phyloP scores from a whole-genome alignment of 495 filamentous ascomycete genomes.

The Cercophora newfieldiana region DNA sequence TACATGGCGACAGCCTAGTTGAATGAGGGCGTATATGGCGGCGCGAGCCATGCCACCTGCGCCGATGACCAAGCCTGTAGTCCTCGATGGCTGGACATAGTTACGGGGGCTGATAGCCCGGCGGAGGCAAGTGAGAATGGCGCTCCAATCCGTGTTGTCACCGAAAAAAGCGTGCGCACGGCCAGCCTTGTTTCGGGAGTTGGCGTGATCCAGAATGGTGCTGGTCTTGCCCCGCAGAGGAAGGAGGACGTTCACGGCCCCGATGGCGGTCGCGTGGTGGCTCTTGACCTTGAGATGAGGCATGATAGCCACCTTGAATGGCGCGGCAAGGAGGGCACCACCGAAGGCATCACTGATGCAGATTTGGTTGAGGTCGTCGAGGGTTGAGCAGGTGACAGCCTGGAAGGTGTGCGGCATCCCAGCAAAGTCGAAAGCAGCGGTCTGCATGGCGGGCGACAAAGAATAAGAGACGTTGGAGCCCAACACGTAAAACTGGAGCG shows the following conservation, averaged over 20 bases:
- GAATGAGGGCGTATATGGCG: slow-evolving; percentile 76
- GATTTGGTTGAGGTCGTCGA: slow-evolving; percentile 64
- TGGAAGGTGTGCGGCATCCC: slow-evolving; percentile 73
- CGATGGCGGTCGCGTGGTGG: slow-evolving; percentile 75
- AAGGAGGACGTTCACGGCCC: slow-evolving; percentile 80
- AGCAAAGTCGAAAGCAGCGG: slow-evolving; percentile 68
- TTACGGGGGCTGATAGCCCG: slow-evolving; percentile 79
- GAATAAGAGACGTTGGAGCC: slow-evolving; percentile 74
- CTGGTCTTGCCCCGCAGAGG: slow-evolving; percentile 63
- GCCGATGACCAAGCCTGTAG: slow-evolving; percentile 71
- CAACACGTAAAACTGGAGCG: slow-evolving; percentile 72
- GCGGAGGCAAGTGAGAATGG: slow-evolving; percentile 65
- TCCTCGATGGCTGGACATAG: slow-evolving; percentile 64
- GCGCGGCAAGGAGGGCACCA: slow-evolving; percentile 69
- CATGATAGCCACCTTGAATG: slow-evolving; percentile 74
- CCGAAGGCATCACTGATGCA: slow-evolving; percentile 67
- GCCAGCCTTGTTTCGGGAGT: slow-evolving; percentile 65
- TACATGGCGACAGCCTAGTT: slow-evolving; percentile 75
- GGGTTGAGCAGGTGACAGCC: slow-evolving; percentile 61
- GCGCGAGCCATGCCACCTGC: slow-evolving; percentile 82
- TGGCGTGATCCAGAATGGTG: slow-evolving; percentile 64
- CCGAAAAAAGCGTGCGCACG: slow-evolving; percentile 69
- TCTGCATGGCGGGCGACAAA: slow-evolving; percentile 78
- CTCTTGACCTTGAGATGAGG: slow-evolving; percentile 67
- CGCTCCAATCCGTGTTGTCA: slow-evolving; percentile 84